A percentile compares a stretch with the other conserved stretches of the same genome.
Evolutionary conservation across 1,284 basidiomycete species (phyloP).

Genomic region (Leccinum discolor): DNA sequence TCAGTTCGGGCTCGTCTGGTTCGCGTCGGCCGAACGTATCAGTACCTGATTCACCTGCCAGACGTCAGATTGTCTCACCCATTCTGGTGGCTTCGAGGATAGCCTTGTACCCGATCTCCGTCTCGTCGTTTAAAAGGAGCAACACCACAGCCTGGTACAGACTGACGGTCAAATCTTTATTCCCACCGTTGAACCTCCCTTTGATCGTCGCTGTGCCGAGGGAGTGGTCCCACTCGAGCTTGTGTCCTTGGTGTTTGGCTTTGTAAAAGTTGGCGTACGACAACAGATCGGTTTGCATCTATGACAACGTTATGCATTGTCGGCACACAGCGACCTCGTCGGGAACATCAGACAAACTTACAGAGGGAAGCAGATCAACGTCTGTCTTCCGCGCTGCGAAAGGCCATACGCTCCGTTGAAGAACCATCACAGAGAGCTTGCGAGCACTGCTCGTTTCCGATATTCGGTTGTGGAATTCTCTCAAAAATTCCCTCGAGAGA

Average conservation of each 20-base stretch:
- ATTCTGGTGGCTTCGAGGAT: conserved; percentile 76
- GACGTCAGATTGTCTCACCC: conserved; percentile 48
- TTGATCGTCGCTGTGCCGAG: conserved; percentile 78
- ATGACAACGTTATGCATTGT: neutral
- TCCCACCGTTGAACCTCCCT: conserved; percentile 67
- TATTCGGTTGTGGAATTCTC: conserved; percentile 52
- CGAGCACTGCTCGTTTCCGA: conserved; percentile 33
- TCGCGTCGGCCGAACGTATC: neutral
- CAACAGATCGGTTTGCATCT: conserved; percentile 74
- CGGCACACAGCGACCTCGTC: neutral
- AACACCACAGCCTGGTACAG: conserved; percentile 89
- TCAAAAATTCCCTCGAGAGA: conserved; percentile 70
- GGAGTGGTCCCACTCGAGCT: conserved; percentile 82
- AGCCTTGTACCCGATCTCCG: conserved; percentile 63
- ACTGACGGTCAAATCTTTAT: conserved; percentile 90
- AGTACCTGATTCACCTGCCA: conserved; percentile 4
- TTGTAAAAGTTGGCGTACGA: conserved; percentile 74
- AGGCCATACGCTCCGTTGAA: conserved; percentile 79
- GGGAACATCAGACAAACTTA: conserved; percentile 31
- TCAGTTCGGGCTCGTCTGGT: conserved; percentile 74
- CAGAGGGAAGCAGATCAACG: conserved; percentile 53
- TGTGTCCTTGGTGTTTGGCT: conserved; percentile 69
- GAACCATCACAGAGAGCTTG: conserved; percentile 66
- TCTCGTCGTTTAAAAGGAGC: conserved; percentile 84
- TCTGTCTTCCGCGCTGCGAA: conserved; percentile 54